These are phyloP conservation scores for Aphanomyces euteiches DNA, from an alignment of 352 stramenopile genomes.

Conservation along the genomic window DNA sequence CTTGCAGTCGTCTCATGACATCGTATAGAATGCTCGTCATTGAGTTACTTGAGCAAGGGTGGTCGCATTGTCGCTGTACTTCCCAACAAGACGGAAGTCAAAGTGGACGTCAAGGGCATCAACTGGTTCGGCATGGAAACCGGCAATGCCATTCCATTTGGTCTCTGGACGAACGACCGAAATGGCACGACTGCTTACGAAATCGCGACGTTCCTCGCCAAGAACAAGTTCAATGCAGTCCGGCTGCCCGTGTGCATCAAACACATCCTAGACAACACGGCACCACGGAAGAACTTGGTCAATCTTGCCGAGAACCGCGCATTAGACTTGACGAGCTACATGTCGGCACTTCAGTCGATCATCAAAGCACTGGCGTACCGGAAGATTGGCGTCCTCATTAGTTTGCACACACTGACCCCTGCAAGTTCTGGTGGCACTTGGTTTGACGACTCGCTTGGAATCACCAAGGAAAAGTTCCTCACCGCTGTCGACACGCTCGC, in stretches of 20 bases:
- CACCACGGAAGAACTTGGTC: slow-evolving; percentile 47
- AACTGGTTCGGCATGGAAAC: slow-evolving; percentile 82
- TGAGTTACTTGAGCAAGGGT: slow-evolving; percentile 63
- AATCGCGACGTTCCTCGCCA: slow-evolving; percentile 51
- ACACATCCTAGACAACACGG: slow-evolving; percentile 45
- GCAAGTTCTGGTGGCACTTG: slow-evolving; percentile 50
- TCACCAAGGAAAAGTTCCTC: slow-evolving; percentile 58
- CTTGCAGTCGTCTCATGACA: background rate
- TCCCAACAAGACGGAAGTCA: slow-evolving; percentile 51
- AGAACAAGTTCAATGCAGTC: slow-evolving; percentile 74
- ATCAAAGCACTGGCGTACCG: slow-evolving; percentile 57
- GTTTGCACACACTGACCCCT: slow-evolving; percentile 54
- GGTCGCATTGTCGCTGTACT: slow-evolving; percentile 44
- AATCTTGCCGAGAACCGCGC: slow-evolving; percentile 68
- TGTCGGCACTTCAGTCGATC: slow-evolving; percentile 56
- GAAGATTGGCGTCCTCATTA: slow-evolving; percentile 64
- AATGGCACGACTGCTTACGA: slow-evolving; percentile 78
- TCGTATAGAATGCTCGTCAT: slow-evolving; percentile 43
- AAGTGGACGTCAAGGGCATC: slow-evolving; percentile 54
- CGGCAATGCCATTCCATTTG: slow-evolving; percentile 55
- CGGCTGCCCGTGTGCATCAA: slow-evolving; percentile 57
- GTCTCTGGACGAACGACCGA: slow-evolving; percentile 67
- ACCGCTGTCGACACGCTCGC: slow-evolving; percentile 51
- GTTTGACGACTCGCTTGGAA: slow-evolving; percentile 48
- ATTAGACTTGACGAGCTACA: slow-evolving; percentile 61